These are phyloP conservation scores for Lonicera japonica DNA, from an alignment of 129 eudicot genomes.

Conservation along the genomic window DNA sequence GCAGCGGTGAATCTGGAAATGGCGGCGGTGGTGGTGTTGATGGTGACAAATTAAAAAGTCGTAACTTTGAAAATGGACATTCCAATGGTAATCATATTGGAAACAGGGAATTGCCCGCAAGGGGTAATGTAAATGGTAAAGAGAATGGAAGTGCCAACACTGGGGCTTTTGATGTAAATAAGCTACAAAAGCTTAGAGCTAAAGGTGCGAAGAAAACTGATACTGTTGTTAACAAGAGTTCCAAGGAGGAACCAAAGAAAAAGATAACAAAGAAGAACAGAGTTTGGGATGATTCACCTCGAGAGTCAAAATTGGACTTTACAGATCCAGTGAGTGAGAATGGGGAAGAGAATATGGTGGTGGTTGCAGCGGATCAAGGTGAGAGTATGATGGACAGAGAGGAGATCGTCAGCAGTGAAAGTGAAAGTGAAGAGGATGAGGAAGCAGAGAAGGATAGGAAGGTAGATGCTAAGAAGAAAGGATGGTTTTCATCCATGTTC, in stretches of 20 bases:
- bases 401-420: constrained; percentile 81
- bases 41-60: constrained; percentile 30
- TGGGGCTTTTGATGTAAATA: constrained; percentile 93
- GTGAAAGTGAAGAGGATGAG: constrained; percentile 74
- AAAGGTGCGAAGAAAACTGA: constrained; percentile 74
- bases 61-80: constrained; percentile 46
- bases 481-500: constrained; percentile 96
- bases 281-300: constrained; percentile 79
- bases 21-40: constrained; percentile 55
- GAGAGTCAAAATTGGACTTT: constrained; percentile 65
- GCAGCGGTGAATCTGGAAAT: constrained; percentile 37
- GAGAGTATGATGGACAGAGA: constrained; percentile 99
- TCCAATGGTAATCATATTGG: constrained; percentile 22
- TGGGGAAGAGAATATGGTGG: constrained; percentile 44
- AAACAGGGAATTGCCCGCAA: constrained; percentile 26
- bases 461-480: constrained; percentile 65
- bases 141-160: constrained; percentile 41
- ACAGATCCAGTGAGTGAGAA: constrained; percentile 77
- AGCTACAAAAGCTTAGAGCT: constrained; percentile 66
- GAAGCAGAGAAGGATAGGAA: constrained; percentile 29
- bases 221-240: constrained; percentile 46
- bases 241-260: constrained; percentile 72
- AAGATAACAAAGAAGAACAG: constrained; percentile 69
- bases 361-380: constrained; percentile 58
- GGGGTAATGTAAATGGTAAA: constrained; percentile 43